Base-by-base conservation (phyloP, 306 rosid species). In the Cicer pinnatifidum region DNA sequence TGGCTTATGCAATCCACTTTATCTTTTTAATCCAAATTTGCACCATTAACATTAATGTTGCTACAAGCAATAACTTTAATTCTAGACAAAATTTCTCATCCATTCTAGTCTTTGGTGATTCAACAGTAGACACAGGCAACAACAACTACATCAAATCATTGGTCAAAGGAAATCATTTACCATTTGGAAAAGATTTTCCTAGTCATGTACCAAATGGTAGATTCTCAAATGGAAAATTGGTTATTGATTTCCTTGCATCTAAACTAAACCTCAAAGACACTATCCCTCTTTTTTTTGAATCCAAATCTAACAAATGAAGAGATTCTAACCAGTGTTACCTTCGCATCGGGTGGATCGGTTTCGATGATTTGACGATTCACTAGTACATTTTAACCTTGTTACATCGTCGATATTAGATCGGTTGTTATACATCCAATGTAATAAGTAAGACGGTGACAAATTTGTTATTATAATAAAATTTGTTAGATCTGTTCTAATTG, bases 101-200 rank as follows among this genome's bases (percentile, higher is more conserved):
- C 46, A 75, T 91, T 81, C 75, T 86, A 15, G 69, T 85, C 5
- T 88, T 91, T 11, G 97, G 97, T 0, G 93, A 89, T 80, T 92
- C 91, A 1, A 79, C 90, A 0, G 86, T 85, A 6, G 97, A 88
- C 38, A 47, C 89, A 1, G 96, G 92, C 6, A 88, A 89, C 40
- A 91, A 91, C 81, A 89, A 88, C 74, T 85, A 81, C 83, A 65
- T 88, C 5, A 33, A 8, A 1, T 86, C 93, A 1, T 8, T 57
- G 28, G 50, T 54, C 2, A 87, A 77, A 75, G 91, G 58, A 45
- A 84, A 92, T 51, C 83, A 85, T 78, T 67, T 11, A 0, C 96
- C 97, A 7, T 86, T 85, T 47, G 96, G 93, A 4, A 72, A 16
- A 19, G 87, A 92, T 58, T 92, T 85, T 5, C 87, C 89, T 1